These are phyloP conservation scores for Magnusiomyces magnusii DNA, from an alignment of 1,139 yeast species.

Conservation along the genomic window DNA sequence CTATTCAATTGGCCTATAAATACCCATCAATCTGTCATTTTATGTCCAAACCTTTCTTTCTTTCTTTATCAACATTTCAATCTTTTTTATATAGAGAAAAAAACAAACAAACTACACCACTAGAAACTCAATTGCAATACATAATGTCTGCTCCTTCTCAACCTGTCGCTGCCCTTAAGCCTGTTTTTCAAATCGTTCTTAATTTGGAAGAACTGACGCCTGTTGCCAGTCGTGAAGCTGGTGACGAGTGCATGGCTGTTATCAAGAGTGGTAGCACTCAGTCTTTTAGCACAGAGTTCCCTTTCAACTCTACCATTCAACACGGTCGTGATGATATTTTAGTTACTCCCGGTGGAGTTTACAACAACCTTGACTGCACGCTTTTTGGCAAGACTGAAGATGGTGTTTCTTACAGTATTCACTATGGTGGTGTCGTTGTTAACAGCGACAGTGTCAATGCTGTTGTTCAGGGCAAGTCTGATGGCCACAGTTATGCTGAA, in stretches of 20 bases:
- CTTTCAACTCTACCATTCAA: constrained; percentile 32
- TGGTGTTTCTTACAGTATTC: constrained; percentile 35
- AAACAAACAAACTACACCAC: too few species aligned
- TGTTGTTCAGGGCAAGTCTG: constrained; percentile 33
- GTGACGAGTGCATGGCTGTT: constrained; percentile 21
- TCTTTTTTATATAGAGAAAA: too few species aligned
- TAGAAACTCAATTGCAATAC: not conserved
- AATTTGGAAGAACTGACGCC: constrained; percentile 10
- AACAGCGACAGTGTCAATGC: constrained; percentile 34
- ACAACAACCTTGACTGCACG: constrained; percentile 41
- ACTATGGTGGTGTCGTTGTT: constrained; percentile 42
- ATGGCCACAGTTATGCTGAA: constrained; percentile 37
- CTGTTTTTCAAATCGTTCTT: constrained; percentile 12
- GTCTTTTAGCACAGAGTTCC: constrained; percentile 31
- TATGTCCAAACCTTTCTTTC: too few species aligned
- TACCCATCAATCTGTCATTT: too few species aligned
- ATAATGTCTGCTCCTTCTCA: constrained; percentile 1
- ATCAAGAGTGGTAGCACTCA: constrained; percentile 33
- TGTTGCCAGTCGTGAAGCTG: constrained; percentile 8
- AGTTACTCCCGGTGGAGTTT: constrained; percentile 23
- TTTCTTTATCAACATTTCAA: too few species aligned
- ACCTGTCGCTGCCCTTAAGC: constrained; percentile 8
- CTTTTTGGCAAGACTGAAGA: constrained; percentile 38
- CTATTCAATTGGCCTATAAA: too few species aligned
- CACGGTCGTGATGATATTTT: constrained; percentile 45